Base-by-base conservation (phyloP, 257 asterid species). In the Solanum bulbocastanum region DNA sequence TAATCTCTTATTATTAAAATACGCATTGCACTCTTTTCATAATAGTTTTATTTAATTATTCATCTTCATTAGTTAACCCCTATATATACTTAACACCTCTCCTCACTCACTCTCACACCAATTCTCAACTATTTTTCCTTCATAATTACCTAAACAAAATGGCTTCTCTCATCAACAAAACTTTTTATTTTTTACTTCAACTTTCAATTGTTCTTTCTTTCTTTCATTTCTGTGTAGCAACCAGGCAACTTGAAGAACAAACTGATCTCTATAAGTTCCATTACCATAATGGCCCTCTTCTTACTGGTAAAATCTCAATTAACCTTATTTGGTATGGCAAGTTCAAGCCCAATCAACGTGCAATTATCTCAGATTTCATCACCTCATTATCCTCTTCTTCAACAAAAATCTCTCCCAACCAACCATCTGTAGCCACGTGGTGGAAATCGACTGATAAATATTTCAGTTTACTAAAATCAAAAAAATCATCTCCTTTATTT, bases 211-310 rank as follows among this genome's bases (percentile, higher is more conserved):
- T 40, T 32, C 35, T 69, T 86, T 86, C 87, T 3, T 22, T 86
- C 23, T 60, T 82, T 74, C 87, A 71, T 16, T 87, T 69, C 23
- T 16, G 89, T 12, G 44, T 81, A 35, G 87, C 85, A 18, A 42
- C 89, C 7, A 87, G 90, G 82, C 85, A 86, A 72, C 69, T 86
- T 37, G 68, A 79, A 44, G 65, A 44, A 27, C 66, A 79, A 44
- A 44, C 66, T 79, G 85, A 87, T 62, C 49, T 69, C 8, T 82
- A 69, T 83, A 71, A 78, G 36, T 84, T 92, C n/a, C 83, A 90
- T 62, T 92, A 90, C 87, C 94, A 92, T 86, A 92, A 92, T 71
- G 94, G 94, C 18, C 90, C 92, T 22, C 94, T 92, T 85, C 89
- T 92, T 4, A 84, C 87, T 25, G 94, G 94, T 13, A 89, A 90